phyloP scores from a whole-genome alignment of 192 early-diverging fungal species.

The Pecoramyces ruminantium region DNA sequence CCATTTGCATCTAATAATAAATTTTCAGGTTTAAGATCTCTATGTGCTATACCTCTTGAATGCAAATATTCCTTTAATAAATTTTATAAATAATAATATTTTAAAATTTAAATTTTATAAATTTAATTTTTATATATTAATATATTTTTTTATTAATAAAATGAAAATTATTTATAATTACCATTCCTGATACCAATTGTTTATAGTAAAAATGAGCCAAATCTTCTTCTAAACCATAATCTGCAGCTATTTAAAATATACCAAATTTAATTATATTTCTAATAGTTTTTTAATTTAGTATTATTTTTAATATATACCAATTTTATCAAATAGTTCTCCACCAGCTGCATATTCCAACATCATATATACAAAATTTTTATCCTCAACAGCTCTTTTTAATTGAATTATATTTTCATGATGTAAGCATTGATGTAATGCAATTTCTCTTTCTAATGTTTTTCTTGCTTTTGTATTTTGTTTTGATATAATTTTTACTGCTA shows the following conservation, averaged over 20 bases:
- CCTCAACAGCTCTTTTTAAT: constrained; percentile 24
- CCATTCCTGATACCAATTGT: constrained; percentile 48
- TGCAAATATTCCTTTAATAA: constrained; percentile 31
- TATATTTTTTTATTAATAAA: background rate
- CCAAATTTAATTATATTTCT: background rate
- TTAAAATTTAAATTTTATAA: too few relatives aligned
- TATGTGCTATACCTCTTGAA: constrained; percentile 31
- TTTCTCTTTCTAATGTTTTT: background rate
- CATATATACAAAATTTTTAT: constrained; percentile 29
- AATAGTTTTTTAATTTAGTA: too few relatives aligned
- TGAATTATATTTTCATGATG: constrained; percentile 38
- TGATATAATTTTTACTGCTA: constrained; percentile 41
- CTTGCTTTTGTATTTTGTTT: constrained; percentile 15
- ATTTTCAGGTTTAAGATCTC: constrained; percentile 68
- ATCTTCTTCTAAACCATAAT: constrained; percentile 51
- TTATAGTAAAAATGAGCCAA: constrained; percentile 55
- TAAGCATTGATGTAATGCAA: constrained; percentile 17
- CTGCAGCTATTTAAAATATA: constrained; percentile 20
- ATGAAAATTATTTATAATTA: constrained; percentile 8
- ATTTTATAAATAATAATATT: too few relatives aligned
- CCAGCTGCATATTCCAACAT: constrained; percentile 48
- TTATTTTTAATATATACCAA: constrained; percentile 20
- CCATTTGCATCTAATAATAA: constrained; percentile 26
- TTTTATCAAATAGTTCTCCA: constrained; percentile 57
- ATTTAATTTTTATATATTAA: too few relatives aligned